A percentile compares a stretch with the other conserved stretches of the same genome.
Evolutionary conservation across 176 grass and related monocot genomes (phyloP).

Genomic region (Phragmites australis): DNA sequence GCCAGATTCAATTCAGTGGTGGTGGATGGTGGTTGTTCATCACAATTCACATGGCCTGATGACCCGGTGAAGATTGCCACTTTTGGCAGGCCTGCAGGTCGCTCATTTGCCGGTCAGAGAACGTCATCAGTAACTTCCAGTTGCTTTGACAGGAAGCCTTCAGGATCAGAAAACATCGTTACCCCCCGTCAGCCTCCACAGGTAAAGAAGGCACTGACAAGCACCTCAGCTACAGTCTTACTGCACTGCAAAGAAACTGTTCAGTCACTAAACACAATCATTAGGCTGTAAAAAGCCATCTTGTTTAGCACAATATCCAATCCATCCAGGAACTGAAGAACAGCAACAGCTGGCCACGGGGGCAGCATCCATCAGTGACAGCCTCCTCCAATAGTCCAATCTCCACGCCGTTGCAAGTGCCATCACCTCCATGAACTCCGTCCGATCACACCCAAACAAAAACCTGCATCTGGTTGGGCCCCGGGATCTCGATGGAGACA

Average conservation of each 20-base stretch:
- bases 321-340: background rate
- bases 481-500: background rate
- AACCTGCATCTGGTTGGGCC: background rate
- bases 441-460: background rate
- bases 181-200: background rate
- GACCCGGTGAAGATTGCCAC: background rate
- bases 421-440: background rate
- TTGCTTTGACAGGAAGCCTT: conserved; percentile 39
- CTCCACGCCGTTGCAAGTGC: background rate
- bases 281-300: background rate
- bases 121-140: background rate
- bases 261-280: background rate
- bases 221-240: background rate
- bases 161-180: background rate
- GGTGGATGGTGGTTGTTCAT: background rate
- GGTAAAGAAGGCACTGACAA: background rate
- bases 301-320: background rate
- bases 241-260: background rate
- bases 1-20: background rate
- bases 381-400: background rate
- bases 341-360: conserved; percentile 8
- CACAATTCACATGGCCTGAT: background rate
- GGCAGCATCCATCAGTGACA: background rate
- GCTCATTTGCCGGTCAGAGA: background rate
- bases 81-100: background rate